phyloP scores from a whole-genome alignment of 2,329 filamentous ascomycete genomes.

The Ceratocystis ficicola region DNA sequence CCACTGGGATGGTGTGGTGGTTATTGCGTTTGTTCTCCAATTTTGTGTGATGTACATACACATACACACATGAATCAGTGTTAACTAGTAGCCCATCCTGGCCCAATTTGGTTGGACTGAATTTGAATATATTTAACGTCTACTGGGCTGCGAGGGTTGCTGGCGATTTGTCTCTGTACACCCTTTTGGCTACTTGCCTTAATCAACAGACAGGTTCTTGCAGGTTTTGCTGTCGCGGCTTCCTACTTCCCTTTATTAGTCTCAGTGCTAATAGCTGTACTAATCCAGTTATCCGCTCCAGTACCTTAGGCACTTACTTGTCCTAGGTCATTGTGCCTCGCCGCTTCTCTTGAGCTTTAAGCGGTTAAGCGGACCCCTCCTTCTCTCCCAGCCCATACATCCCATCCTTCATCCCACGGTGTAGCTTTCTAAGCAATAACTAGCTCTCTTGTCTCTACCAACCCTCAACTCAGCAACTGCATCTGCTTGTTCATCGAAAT shows the following conservation, averaged over 20 bases:
- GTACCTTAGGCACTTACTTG: background rate
- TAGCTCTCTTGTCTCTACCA: background rate
- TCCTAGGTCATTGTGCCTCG: background rate
- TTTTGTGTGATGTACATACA: background rate
- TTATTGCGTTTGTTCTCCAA: background rate
- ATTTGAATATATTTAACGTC: too few relatives aligned
- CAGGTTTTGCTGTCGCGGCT: background rate
- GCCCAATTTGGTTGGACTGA: too few relatives aligned
- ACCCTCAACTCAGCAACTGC: constrained; percentile 13
- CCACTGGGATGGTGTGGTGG: background rate
- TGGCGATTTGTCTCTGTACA: background rate
- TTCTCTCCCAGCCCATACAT: background rate
- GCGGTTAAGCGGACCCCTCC: constrained; percentile 5
- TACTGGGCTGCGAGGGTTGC: too few relatives aligned
- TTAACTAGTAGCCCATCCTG: too few relatives aligned
- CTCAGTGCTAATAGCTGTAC: too few relatives aligned
- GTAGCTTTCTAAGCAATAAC: constrained; percentile 1
- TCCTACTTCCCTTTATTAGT: background rate
- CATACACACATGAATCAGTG: too few relatives aligned
- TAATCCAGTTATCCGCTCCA: background rate
- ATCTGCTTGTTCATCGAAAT: constrained; percentile 13
- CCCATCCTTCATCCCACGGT: background rate
- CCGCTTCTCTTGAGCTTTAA: background rate
- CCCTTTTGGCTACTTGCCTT: background rate
- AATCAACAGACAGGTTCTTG: too few relatives aligned